Percentiles rank a stretch among this genome's conserved stretches.
Evolutionary conservation across 164 flowering plant genomes (phyloP).

Genomic region (Chimonanthus salicifolius): DNA sequence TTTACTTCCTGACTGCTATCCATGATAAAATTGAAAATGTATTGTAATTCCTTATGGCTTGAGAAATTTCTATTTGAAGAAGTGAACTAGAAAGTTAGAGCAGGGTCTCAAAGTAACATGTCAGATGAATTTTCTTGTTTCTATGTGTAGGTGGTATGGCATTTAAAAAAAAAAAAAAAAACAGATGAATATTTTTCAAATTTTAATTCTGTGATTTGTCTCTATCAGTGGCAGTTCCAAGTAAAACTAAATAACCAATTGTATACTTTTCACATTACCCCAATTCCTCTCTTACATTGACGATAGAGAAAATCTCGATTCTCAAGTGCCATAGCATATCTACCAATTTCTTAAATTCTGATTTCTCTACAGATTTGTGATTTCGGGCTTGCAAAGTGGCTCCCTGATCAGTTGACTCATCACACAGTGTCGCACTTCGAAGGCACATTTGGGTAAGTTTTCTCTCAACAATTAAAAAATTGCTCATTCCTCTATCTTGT

Average conservation of each 20-base stretch:
- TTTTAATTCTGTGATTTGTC: neutral
- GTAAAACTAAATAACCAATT: neutral
- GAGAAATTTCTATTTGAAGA: too few relatives aligned
- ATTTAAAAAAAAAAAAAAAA: too few relatives aligned
- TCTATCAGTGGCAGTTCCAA: neutral
- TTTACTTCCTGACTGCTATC: too few relatives aligned
- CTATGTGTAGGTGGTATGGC: too few relatives aligned
- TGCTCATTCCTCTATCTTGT: too few relatives aligned
- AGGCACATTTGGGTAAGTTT: slow-evolving; percentile 94
- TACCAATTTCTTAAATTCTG: neutral
- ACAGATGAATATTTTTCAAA: neutral
- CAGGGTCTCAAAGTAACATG: too few relatives aligned
- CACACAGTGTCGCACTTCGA: slow-evolving; percentile 67
- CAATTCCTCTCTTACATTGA: neutral
- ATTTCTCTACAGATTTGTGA: slow-evolving; percentile 67
- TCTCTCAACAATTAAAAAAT: neutral
- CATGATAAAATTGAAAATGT: too few relatives aligned
- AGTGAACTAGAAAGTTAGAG: too few relatives aligned
- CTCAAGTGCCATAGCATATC: neutral
- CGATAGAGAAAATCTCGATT: neutral
- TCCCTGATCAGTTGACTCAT: slow-evolving; percentile 91
- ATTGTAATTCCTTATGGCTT: too few relatives aligned
- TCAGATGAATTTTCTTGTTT: too few relatives aligned
- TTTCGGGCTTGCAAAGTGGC: slow-evolving; percentile 98
- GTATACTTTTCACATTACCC: neutral